Evolutionary conservation across 2,329 filamentous ascomycete species (phyloP), one percentile per base, ranked within the genome.

Genomic region (Cryphonectria japonica): DNA sequence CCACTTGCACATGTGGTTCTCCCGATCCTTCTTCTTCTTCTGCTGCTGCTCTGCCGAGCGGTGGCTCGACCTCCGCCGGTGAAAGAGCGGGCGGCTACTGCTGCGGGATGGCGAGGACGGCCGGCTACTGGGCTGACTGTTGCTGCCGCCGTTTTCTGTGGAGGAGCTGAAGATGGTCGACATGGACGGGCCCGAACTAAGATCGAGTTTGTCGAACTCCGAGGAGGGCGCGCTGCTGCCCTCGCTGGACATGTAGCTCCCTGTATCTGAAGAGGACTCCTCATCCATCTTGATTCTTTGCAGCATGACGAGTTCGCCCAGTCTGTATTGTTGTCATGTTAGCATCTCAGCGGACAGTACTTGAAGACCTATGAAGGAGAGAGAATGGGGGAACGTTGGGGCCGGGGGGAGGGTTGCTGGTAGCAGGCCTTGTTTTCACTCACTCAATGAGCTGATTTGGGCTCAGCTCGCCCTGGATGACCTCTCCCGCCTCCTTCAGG

Each of bases 401-500:
- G n/a, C n/a, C n/a, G n/a, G 34, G 34, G 34, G 34, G 34, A 1
- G 34, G 34, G 34, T 3, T 4, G 34, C 34, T 34, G 34, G 6
- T 34, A 34, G 34, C 3, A 34, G 34, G 34, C 6, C 34, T 41
- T 3, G 9, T 32, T 0, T 34, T 37, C 8, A 83, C 86, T 80
- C 78, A 89, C 87, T 98, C 95, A 0, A 97, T 93, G 3, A 98
- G 86, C 75, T 97, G 91, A 62, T 89, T 86, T 0, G 93, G 90
- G 32, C 85, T 85, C 39, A 98, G 83, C 0, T 89, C 90, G 0
- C 93, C 93, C 74, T 93, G 89, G 13, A 97, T 91, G 64, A 98
- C 85, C 82, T 98, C 95, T 0, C 95, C 95, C 0, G 95, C 92
- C 78, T 97, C 93, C 75, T 91, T 90, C 60, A 97, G 79, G 62